A percentile compares a stretch with the other conserved stretches of the same genome.
These are phyloP conservation scores for Backusella luteola DNA, from an alignment of 192 early-diverging fungal species.

Conservation along the genomic window DNA sequence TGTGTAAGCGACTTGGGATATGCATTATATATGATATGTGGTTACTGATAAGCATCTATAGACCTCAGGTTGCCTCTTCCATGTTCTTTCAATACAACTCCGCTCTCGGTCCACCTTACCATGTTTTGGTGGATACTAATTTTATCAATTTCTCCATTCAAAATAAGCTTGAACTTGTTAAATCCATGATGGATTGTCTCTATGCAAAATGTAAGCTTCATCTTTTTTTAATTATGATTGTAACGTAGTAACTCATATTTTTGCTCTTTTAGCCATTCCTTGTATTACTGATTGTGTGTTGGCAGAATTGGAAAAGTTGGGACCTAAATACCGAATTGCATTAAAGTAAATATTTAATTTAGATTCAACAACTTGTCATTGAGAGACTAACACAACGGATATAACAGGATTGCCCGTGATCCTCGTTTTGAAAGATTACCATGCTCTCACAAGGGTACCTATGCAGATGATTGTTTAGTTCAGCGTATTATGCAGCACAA, in stretches of 20 bases:
- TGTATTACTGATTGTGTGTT: constrained; percentile 99
- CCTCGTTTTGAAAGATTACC: constrained; percentile 96
- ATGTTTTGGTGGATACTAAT: constrained; percentile 96
- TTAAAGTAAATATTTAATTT: constrained; percentile 51
- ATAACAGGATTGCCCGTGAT: constrained; percentile 81
- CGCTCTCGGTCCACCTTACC: constrained; percentile 94
- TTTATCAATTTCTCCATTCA: constrained; percentile 99
- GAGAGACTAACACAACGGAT: no score
- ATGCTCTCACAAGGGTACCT: constrained; percentile 96
- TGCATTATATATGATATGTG: background rate
- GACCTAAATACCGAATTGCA: constrained; percentile 94
- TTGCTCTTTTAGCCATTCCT: constrained; percentile 64
- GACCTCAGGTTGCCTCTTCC: constrained; percentile 86
- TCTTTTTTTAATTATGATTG: background rate
- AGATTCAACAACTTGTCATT: no score
- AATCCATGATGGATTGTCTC: constrained; percentile 99
- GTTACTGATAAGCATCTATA: constrained; percentile 18
- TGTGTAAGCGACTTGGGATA: constrained; percentile 53
- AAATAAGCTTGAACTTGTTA: constrained; percentile 95
- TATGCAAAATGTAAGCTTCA: constrained; percentile 81
- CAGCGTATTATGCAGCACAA: constrained; percentile 89
- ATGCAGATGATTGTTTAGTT: constrained; percentile 99
- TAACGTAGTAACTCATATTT: background rate
- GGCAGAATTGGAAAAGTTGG: constrained; percentile 98
- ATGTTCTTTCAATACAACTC: constrained; percentile 98